Evolutionary conservation across 305 asterid genomes (phyloP).

Genomic region (Andrographis paniculata): DNA sequence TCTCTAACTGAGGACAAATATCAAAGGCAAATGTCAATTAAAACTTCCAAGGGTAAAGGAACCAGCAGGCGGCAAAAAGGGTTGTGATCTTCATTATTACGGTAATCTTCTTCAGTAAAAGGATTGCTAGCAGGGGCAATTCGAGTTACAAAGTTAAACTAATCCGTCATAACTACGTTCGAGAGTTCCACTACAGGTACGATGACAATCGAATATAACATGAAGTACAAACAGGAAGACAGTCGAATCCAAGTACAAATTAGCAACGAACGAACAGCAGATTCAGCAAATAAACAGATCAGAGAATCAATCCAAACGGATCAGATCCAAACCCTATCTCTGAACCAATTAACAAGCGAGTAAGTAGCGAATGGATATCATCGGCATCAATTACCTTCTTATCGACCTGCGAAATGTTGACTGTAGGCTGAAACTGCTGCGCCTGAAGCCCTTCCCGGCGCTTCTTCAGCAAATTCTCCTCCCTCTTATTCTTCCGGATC

Average conservation of each 20-base stretch:
- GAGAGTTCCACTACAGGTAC: not conserved
- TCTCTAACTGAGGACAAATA: constrained; percentile 43
- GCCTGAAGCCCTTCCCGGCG: constrained; percentile 66
- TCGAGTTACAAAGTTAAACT: no score
- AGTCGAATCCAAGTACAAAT: not conserved
- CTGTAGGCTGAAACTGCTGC: constrained; percentile 39
- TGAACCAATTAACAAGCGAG: not conserved
- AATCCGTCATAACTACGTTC: constrained; percentile 4
- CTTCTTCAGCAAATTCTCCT: constrained; percentile 68
- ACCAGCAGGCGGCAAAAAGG: not conserved
- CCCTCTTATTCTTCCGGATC: constrained; percentile 70
- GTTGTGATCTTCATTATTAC: not conserved
- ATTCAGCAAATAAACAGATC: constrained; percentile 5
- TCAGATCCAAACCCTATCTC: constrained; percentile 14
- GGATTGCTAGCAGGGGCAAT: no score
- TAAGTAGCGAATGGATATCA: not conserved
- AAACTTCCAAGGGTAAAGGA: not conserved
- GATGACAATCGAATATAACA: not conserved
- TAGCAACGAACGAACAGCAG: constrained; percentile 10
- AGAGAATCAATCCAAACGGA: constrained; percentile 14
- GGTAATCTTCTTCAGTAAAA: not conserved
- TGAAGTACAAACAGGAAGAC: not conserved
- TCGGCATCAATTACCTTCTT: constrained; percentile 39
- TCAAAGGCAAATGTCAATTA: not conserved
- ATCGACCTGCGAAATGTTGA: constrained; percentile 36